Conservation (phyloP, 495 filamentous ascomycete genomes). For the Geopyxis carbonaria region DNA sequence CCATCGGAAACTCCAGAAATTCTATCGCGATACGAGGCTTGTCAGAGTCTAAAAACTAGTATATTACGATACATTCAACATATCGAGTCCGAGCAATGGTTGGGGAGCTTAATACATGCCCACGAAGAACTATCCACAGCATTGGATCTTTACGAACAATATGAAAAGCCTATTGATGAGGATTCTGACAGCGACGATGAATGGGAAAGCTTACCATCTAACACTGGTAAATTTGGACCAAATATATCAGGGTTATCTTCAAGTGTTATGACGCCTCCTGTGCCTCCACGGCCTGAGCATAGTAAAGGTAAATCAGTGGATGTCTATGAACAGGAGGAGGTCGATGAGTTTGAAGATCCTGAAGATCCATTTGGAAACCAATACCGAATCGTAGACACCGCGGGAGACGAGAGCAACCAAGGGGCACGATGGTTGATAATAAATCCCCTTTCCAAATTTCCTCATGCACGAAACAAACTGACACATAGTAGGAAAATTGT, state of each 20-base stretch:
- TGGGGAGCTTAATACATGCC: constrained; percentile 62
- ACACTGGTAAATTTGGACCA: too few relatives aligned
- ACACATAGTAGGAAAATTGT: too few relatives aligned
- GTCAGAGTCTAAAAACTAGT: constrained; percentile 66
- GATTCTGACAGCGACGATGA: constrained; percentile 86
- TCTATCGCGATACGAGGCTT: constrained; percentile 61
- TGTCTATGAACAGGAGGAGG: neutral
- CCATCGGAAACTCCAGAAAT: constrained; percentile 71
- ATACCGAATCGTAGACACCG: neutral
- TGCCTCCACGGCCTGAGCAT: constrained; percentile 1
- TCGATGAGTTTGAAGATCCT: neutral
- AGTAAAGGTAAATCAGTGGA: too few relatives aligned
- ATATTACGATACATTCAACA: constrained; percentile 79
- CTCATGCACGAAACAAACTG: too few relatives aligned
- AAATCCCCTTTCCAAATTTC: too few relatives aligned
- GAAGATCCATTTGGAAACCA: constrained; percentile 3
- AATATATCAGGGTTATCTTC: too few relatives aligned
- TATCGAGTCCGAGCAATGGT: constrained; percentile 66
- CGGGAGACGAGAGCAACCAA: neutral
- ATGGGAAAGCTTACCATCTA: neutral
- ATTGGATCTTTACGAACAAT: constrained; percentile 81
- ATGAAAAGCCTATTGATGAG: constrained; percentile 89
- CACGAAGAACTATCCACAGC: constrained; percentile 81
- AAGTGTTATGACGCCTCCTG: neutral
- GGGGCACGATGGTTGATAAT: neutral